phyloP scores from a whole-genome alignment of 208 protist species.

The Novymonas esmeraldas region DNA sequence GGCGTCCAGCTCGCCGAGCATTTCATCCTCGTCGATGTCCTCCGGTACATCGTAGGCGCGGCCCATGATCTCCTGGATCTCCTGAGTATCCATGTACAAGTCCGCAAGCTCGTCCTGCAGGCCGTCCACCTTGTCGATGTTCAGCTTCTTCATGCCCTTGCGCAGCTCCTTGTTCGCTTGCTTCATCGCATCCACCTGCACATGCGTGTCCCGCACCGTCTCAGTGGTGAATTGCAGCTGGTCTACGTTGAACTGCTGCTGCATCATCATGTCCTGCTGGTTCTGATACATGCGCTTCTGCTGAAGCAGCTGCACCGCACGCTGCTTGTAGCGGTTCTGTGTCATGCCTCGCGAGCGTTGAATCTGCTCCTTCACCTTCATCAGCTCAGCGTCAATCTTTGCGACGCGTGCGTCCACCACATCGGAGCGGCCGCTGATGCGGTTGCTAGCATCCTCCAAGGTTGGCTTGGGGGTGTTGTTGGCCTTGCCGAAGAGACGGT shows the following conservation, averaged over 20 bases:
- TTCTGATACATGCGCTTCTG: constrained; percentile 94
- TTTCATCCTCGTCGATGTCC: constrained; percentile 93
- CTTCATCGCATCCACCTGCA: constrained; percentile 90
- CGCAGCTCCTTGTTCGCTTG: constrained; percentile 86
- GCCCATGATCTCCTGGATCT: constrained; percentile 94
- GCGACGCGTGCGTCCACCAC: constrained; percentile 77
- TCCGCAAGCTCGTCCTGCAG: constrained; percentile 93
- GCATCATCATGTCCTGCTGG: constrained; percentile 89
- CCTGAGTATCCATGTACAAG: constrained; percentile 90
- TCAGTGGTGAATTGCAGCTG: constrained; percentile 92
- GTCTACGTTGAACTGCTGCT: constrained; percentile 94
- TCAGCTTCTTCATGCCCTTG: constrained; percentile 87
- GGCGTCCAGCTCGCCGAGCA: constrained; percentile 88
- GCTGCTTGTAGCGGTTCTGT: constrained; percentile 91
- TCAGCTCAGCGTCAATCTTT: constrained; percentile 90
- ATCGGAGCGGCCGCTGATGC: constrained; percentile 70
- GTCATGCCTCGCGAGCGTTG: constrained; percentile 65
- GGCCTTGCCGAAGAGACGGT: constrained; percentile 88
- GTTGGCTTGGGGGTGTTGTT: constrained; percentile 77
- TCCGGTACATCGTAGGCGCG: constrained; percentile 91
- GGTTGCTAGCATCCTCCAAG: constrained; percentile 83
- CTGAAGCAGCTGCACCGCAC: constrained; percentile 88
- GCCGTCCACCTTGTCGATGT: constrained; percentile 82
- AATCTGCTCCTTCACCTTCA: constrained; percentile 86
- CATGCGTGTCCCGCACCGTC: constrained; percentile 91